Base-by-base conservation (phyloP, 352 stramenopile species). In the Aphanomyces euteiches region DNA sequence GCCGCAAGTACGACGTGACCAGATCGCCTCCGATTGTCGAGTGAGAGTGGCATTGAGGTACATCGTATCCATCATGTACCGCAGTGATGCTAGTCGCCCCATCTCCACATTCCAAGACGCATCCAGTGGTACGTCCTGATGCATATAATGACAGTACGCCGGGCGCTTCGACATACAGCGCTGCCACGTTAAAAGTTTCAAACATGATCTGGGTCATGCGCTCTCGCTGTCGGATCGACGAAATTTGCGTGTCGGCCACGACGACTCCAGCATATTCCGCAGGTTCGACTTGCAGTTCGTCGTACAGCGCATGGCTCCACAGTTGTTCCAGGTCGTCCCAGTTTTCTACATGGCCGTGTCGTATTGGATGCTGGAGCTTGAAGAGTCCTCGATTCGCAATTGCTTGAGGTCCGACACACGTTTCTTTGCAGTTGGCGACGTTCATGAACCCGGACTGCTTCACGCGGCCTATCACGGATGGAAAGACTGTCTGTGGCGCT, bases 51-150 rank as follows among this genome's bases (percentile, higher is more conserved):
- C 72, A 73, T 45, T 78, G 73, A 28, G 64, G 61, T 13, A 78
- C 21, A n/a, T 63, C 67, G 56, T 73, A 74, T 6, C 70, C 68
- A 13, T 73, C 68, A 34, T 70, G 74, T 36, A 75, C 74, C 21
- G 79, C 79, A 38, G 87, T 79, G 40, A 69, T 66, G 56, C 79
- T 71, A n/a, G 77, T 74, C 15, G 79, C 73, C 34, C 79, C 79
- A 43, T 78, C 79, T 45, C 79, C 79, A 37, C 74, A 78, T 60
- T 85, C 78, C 8, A 85, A 54, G 28, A 79, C 77, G 2, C 78
- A 43, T 12, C 77, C 77, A 21, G 50, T 47, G 10, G 77, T 83
- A 21, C 77, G 58, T 4, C 77, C 77, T 28, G 76, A 77, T n/a
- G 77, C 74, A 61, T 78, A 83, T 13, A 83, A 57, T 12, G 70